These are phyloP conservation scores for Plantago elongata DNA, from an alignment of 257 asterid species.

Conservation along the genomic window DNA sequence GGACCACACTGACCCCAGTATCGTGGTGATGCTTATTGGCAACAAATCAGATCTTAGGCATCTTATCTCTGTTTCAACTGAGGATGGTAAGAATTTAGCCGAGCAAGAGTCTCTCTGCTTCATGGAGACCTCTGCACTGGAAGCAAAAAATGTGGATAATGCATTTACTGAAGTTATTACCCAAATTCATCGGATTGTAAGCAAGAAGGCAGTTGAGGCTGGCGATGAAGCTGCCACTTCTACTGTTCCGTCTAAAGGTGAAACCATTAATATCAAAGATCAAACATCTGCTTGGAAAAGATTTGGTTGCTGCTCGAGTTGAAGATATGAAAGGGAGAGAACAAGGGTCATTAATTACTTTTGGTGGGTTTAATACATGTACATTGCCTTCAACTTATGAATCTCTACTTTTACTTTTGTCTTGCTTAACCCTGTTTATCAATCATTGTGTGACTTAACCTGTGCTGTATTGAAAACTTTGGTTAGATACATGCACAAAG, in stretches of 20 bases:
- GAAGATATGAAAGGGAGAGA: neutral
- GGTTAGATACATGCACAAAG: conserved; percentile 11
- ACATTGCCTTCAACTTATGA: neutral
- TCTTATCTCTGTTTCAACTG: conserved; percentile 41
- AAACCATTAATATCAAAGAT: conserved; percentile 37
- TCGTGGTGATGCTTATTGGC: conserved; percentile 48
- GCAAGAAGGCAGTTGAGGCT: conserved; percentile 46
- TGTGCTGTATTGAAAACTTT: conserved; percentile 1
- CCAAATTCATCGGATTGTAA: conserved; percentile 35
- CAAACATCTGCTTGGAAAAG: conserved; percentile 36
- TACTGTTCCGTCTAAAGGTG: conserved; percentile 40
- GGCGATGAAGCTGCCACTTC: conserved; percentile 39
- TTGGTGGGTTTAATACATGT: conserved; percentile 3
- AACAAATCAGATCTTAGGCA: conserved; percentile 50
- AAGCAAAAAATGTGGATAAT: conserved; percentile 42
- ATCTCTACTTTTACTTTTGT: neutral
- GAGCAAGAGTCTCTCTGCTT: conserved; percentile 43
- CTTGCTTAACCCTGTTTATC: neutral
- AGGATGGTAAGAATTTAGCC: conserved; percentile 41
- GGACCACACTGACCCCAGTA: conserved; percentile 42
- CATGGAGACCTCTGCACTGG: conserved; percentile 55
- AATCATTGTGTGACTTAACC: too few relatives aligned
- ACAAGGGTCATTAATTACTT: conserved; percentile 14
- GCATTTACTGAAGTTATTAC: conserved; percentile 45
- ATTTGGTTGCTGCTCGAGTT: conserved; percentile 45